Base-by-base conservation (phyloP, 305 asterid species). In the Andrographis paniculata region DNA sequence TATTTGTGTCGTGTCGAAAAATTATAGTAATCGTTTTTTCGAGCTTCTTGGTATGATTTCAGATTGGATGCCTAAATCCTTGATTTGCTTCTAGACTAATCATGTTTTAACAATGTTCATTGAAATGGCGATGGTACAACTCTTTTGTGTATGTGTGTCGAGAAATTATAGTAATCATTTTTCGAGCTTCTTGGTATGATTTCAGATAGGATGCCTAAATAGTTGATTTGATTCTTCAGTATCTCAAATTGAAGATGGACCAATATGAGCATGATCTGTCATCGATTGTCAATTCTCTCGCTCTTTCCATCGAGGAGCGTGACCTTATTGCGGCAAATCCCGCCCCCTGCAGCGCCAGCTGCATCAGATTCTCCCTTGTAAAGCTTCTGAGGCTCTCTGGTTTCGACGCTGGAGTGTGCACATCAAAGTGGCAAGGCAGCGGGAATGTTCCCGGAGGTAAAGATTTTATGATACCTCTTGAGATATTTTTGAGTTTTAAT, bases 361-460 rank as follows among this genome's bases (percentile, higher is more conserved):
- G 94, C 73, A 68, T 79, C 60, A 75, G 78, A 45, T 74, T 63
- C 54, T 62, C 74, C 54, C 69, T 83, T 30, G 82, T 79, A 15
- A 77, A 79, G 67, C 84, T 64, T 55, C 71, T 83, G 20, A 66
- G 78, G 72, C 62, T 66, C 48, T 68, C 79, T 57, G 87, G 94
- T 15, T 79, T 70, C 52, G 91, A 83, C 72, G 84, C 94, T 20
- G 82, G 78, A 24, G 76, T 83, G 41, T 83, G 94, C 74, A 61
- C 77, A 24, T 65, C 87, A 48, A 70, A 62, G 63, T 83, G 94
- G 94, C 76, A 68, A 37, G 80, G 82, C 51, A 70, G 63, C 41
- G 69, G 63, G 60, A 74, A 70, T 58, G 94, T 76, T 61, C 94
- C 89, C 18, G 91, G 89, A 74, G 94, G 94, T 83, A 72, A 3